Percentiles rank a stretch among this genome's conserved stretches.
Evolutionary conservation across 192 early-diverging fungal genomes (phyloP).

Genomic region (Backusella luteola): DNA sequence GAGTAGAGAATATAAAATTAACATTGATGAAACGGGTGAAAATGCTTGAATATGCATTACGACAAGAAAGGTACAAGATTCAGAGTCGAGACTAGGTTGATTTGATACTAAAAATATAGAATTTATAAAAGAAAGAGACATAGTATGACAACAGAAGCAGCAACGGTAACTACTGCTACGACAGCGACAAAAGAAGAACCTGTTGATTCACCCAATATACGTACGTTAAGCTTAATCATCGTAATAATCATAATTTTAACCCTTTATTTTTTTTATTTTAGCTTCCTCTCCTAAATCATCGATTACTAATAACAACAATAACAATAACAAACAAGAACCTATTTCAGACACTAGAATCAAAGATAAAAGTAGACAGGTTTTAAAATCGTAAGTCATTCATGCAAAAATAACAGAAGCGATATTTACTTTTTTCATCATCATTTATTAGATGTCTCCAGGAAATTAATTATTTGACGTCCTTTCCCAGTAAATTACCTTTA

Average conservation of each 20-base stretch:
- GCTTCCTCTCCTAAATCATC: not conserved
- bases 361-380: slow-evolving; percentile 67
- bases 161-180: not conserved
- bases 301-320: not conserved
- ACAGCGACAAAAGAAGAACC: not conserved
- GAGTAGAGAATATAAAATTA: slow-evolving; percentile 68
- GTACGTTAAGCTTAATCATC: not conserved
- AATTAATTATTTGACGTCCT: slow-evolving; percentile 54
- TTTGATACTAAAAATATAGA: not conserved
- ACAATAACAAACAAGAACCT: not conserved
- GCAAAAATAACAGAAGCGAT: not conserved
- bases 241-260: not conserved
- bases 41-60: slow-evolving; percentile 83
- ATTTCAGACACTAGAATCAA: slow-evolving; percentile 48
- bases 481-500: slow-evolving; percentile 37
- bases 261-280: slow-evolving; percentile 10
- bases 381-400: slow-evolving; percentile 61
- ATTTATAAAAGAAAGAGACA: slow-evolving; percentile 16
- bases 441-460: slow-evolving; percentile 54
- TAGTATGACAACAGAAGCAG: not conserved
- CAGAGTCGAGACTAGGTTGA: not conserved
- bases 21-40: slow-evolving; percentile 78
- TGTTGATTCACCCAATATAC: slow-evolving; percentile 32
- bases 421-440: not conserved
- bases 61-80: slow-evolving; percentile 64